Evolutionary conservation across 305 asterid genomes (phyloP), one percentile per base, ranked within the genome.

Genomic region (Fraxinus floribunda): DNA sequence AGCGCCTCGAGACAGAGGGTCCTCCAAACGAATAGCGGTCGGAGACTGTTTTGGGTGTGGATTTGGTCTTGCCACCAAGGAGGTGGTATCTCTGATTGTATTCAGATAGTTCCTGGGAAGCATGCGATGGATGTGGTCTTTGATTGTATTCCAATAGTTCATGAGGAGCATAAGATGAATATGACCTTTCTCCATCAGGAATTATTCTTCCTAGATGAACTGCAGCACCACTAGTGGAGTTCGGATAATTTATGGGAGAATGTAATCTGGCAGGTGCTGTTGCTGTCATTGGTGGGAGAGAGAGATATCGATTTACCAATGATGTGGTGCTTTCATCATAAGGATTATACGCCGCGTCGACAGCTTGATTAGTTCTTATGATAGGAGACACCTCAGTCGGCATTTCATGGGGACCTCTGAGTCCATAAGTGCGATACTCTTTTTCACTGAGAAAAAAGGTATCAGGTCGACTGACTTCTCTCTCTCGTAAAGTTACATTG

Each of bases 281-380:
- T 15, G 60, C 49, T 20, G 74, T 62, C 86, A 82, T 80, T 4
- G 97, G 92, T 5, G 97, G 92, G 78, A 88, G 71, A 5, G 90
- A 20, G 11, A 95, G 91, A 84, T 94, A 94, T 4, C 94, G 90
- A 75, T 93, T 92, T 2, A 95, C 97, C 87, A 95, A 72, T 30
- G 93, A 86, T 60, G 90, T 75, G 60, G 97, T 93, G 88, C 88
- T 86, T 68, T 91, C 94, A 38, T 86, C 92, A 46, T 91, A 92
- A 55, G 97, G 95, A 80, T 89, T 44, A 62, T 18, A 81, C 3
- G 70, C 79, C 41, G 80, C 85, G 71, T 68, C 68, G 44, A 62
- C 78, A 78, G 79, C 64, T 22, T 16, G 85, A 79, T 80, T 82
- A 41, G 78, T 68, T 57, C 83, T 77, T 78, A 46, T 4, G 26